Conservation (phyloP, 164 flowering plant genomes). For the Platanus orientalis region DNA sequence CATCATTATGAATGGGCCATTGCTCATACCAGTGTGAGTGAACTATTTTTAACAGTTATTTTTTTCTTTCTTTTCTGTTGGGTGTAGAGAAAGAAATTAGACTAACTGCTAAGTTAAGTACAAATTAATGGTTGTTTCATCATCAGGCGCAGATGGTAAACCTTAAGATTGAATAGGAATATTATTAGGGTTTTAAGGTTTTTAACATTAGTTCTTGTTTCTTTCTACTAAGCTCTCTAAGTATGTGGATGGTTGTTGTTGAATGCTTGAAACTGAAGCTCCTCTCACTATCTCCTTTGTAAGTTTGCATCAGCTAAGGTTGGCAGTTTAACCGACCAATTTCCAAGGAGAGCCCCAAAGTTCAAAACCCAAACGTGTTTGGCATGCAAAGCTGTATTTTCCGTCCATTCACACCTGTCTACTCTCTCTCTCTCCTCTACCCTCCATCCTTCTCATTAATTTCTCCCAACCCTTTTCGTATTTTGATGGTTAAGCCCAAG, state of each 20-base stretch:
- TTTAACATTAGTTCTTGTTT: background rate
- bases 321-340: no score
- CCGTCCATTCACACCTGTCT: slow-evolving; percentile 19
- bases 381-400: slow-evolving; percentile 28
- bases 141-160: background rate
- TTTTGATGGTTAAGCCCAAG: no score
- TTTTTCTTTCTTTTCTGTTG: background rate
- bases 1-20: slow-evolving; percentile 22
- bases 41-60: background rate
- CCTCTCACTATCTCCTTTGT: background rate
- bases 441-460: slow-evolving; percentile 10
- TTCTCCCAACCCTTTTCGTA: background rate
- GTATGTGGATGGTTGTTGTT: no score
- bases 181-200: no score
- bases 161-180: background rate
- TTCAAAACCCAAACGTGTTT: slow-evolving; percentile 18
- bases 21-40: slow-evolving; percentile 15
- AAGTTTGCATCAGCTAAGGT: background rate
- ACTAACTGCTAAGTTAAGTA: background rate
- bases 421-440: slow-evolving; percentile 2
- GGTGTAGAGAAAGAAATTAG: background rate
- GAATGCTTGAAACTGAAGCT: no score
- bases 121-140: background rate
- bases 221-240: no score
- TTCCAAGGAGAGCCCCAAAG: slow-evolving; percentile 10